These are phyloP conservation scores for Scutellaria baicalensis DNA, from an alignment of 257 asterid genomes.

Conservation along the genomic window DNA sequence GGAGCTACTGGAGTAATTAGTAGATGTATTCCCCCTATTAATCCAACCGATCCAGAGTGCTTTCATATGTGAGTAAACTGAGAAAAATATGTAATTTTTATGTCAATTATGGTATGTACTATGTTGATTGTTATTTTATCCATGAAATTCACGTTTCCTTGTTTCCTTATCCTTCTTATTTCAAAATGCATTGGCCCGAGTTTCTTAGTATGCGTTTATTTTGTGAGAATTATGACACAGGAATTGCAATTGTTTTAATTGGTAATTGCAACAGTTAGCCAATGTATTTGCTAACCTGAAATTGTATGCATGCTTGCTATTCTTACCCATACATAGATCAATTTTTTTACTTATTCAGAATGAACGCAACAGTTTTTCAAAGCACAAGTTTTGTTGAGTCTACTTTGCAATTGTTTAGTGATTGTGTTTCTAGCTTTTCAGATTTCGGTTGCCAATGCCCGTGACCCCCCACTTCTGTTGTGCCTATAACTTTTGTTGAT, in stretches of 20 bases:
- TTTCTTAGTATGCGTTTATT: neutral
- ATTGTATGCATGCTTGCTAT: neutral
- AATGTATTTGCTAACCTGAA: neutral
- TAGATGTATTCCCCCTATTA: conserved; percentile 90
- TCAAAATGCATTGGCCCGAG: neutral
- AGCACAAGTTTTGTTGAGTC: neutral
- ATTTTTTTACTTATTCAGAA: neutral
- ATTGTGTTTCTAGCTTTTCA: conserved; percentile 2
- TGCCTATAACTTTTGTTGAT: neutral
- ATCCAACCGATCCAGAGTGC: conserved; percentile 98
- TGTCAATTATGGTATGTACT: neutral
- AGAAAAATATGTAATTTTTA: neutral
- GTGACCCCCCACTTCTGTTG: neutral
- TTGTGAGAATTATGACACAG: neutral
- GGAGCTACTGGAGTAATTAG: conserved; percentile 92
- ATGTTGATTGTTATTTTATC: neutral
- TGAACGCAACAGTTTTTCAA: neutral
- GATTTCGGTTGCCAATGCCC: neutral
- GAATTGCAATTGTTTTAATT: neutral
- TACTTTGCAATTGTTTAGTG: neutral
- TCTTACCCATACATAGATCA: neutral
- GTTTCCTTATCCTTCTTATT: neutral
- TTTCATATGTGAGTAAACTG: conserved; percentile 71
- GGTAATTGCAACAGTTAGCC: neutral
- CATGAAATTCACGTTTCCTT: neutral